Conservation (phyloP, 139 green algal genomes). For the Tetraselmis striata region DNA sequence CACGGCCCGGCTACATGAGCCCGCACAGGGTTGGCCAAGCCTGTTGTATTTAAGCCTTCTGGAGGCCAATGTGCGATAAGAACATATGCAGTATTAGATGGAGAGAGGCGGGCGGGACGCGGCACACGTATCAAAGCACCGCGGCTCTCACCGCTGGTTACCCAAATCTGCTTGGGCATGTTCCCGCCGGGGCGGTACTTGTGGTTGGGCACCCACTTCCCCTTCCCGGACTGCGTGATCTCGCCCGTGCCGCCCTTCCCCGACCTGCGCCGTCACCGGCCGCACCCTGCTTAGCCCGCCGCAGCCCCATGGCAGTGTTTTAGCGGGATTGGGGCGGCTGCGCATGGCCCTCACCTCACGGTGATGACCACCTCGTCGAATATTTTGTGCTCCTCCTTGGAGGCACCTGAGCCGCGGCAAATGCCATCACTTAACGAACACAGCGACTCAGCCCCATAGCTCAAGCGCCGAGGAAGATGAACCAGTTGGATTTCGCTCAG, state of each 20-base stretch:
- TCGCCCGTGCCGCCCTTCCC: conserved; percentile 63
- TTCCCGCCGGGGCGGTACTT: conserved; percentile 67
- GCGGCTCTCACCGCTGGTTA: conserved; percentile 48
- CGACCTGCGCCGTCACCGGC: conserved; percentile 28
- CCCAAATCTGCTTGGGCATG: conserved; percentile 62
- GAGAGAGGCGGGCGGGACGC: no score
- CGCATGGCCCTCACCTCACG: conserved; percentile 37
- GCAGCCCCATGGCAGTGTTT: background rate
- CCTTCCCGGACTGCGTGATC: conserved; percentile 43
- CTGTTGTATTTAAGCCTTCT: no score
- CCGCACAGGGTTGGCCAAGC: no score
- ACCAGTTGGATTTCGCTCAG: background rate
- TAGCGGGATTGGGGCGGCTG: no score
- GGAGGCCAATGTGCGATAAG: no score
- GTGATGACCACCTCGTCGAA: conserved; percentile 67
- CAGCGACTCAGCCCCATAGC: no score
- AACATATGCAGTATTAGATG: no score
- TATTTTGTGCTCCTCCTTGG: conserved; percentile 55
- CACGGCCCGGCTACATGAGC: no score
- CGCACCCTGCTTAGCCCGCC: background rate
- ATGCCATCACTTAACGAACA: no score
- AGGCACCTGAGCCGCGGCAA: background rate
- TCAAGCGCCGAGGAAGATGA: no score
- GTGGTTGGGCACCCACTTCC: conserved; percentile 63
- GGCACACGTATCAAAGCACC: no score